A percentile compares a stretch with the other conserved stretches of the same genome.
phyloP scores from a whole-genome alignment of 768 basidiomycete genomes.

The Cystoderma amianthinum region DNA sequence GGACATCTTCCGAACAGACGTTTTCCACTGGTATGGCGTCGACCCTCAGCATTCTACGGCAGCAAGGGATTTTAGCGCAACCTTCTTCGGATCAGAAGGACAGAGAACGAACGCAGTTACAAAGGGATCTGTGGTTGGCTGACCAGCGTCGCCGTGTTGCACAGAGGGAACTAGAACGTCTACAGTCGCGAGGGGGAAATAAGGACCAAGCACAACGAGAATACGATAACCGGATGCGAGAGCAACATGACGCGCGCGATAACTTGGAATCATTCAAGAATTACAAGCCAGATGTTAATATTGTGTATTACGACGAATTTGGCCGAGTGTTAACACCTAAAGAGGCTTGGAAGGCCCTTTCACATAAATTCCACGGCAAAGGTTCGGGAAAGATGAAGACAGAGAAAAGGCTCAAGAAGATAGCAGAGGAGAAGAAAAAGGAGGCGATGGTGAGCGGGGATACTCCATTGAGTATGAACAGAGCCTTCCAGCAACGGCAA shows the following conservation, averaged over 20 bases:
- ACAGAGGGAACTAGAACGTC: constrained; percentile 73
- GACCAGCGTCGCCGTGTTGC: constrained; percentile 72
- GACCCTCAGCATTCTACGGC: constrained; percentile 80
- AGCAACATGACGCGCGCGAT: constrained; percentile 85
- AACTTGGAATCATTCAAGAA: constrained; percentile 78
- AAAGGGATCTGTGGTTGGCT: constrained; percentile 87
- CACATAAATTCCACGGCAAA: constrained; percentile 98
- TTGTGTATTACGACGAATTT: constrained; percentile 95
- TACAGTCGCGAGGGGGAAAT: constrained; percentile 70
- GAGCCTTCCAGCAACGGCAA: constrained; percentile 88
- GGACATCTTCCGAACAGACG: constrained; percentile 72
- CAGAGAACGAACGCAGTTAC: constrained; percentile 76
- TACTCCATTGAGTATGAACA: constrained; percentile 92
- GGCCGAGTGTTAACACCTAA: constrained; percentile 84
- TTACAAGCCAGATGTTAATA: constrained; percentile 96
- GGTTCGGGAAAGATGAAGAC: constrained; percentile 96
- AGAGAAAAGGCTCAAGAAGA: constrained; percentile 93
- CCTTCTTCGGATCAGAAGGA: constrained; percentile 57
- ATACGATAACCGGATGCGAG: constrained; percentile 87
- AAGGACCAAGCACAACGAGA: constrained; percentile 94
- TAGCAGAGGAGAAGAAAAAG: constrained; percentile 95
- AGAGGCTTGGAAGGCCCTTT: constrained; percentile 98
- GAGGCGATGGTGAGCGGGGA: constrained; percentile 92
- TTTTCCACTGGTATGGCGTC: constrained; percentile 84
- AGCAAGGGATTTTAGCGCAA: constrained; percentile 81